phyloP scores from a whole-genome alignment of 805 yeast species.

The Saccharomycopsis sp. region DNA sequence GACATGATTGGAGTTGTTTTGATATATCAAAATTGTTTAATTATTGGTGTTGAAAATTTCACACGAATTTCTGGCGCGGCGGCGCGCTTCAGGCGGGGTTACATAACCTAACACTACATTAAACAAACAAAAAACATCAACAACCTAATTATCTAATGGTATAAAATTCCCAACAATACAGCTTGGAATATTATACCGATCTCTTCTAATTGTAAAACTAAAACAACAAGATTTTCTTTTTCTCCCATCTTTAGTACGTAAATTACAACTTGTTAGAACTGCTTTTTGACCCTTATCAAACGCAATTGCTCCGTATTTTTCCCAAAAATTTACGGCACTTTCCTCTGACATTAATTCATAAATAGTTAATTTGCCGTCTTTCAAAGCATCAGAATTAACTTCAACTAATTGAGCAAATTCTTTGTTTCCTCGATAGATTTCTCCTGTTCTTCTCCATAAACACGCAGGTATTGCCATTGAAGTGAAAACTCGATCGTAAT shows the following conservation, averaged over 20 bases:
- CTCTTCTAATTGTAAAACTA: constrained; percentile 88
- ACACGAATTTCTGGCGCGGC: too few species aligned
- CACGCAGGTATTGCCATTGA: constrained; percentile 98
- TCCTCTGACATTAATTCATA: constrained; percentile 94
- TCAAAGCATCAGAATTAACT: constrained; percentile 79
- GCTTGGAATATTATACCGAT: constrained; percentile 89
- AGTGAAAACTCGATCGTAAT: constrained; percentile 91
- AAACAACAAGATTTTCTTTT: constrained; percentile 83
- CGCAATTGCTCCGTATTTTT: constrained; percentile 92
- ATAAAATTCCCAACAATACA: constrained; percentile 94
- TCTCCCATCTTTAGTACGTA: constrained; percentile 76
- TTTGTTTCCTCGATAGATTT: constrained; percentile 88
- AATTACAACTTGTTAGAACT: constrained; percentile 83
- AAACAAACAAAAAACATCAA: too few species aligned
- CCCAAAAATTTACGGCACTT: constrained; percentile 96
- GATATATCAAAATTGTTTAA: too few species aligned
- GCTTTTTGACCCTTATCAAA: constrained; percentile 95
- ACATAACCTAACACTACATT: too few species aligned
- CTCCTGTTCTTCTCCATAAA: constrained; percentile 95
- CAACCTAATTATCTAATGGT: constrained; percentile 49
- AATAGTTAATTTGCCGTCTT: constrained; percentile 87
- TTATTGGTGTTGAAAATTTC: too few species aligned
- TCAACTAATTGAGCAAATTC: constrained; percentile 93
- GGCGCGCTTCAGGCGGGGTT: too few species aligned
- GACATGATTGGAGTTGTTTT: too few species aligned